Percentiles rank a stretch among this genome's conserved stretches.
These are phyloP conservation scores for Rhizophagus sp. DNA, from an alignment of 192 early-diverging fungal species.

Conservation along the genomic window DNA sequence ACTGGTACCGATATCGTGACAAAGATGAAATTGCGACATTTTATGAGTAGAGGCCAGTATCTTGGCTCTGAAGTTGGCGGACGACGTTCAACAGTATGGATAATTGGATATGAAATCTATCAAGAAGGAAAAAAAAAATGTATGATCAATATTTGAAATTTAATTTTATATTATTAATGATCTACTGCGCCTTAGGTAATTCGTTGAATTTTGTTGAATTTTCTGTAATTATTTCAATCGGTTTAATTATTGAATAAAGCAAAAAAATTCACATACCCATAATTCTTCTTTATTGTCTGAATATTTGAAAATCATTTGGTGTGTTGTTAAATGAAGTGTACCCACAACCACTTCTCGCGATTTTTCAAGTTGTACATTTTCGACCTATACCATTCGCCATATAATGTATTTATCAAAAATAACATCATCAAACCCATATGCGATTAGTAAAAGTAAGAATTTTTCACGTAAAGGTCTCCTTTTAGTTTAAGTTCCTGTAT, in stretches of 20 bases:
- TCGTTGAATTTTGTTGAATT: no score
- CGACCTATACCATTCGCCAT: conserved; percentile 34
- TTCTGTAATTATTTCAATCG: no score
- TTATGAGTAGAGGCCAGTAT: conserved; percentile 57
- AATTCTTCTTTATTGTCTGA: conserved; percentile 53
- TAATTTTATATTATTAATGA: no score
- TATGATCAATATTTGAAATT: background rate
- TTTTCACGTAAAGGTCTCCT: background rate
- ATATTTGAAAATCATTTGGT: conserved; percentile 73
- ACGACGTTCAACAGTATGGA: conserved; percentile 79
- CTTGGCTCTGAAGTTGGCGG: conserved; percentile 45
- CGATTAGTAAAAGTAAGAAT: background rate
- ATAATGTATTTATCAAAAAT: background rate
- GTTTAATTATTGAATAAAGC: background rate
- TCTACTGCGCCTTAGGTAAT: background rate
- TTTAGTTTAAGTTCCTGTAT: background rate
- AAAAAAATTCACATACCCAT: conserved; percentile 53
- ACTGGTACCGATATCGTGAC: conserved; percentile 66
- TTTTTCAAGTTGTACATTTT: conserved; percentile 49
- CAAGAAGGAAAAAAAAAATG: no score
- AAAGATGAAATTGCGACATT: conserved; percentile 82
- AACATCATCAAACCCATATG: background rate
- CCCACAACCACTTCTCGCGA: conserved; percentile 38
- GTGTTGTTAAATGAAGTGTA: conserved; percentile 72
- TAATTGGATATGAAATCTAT: conserved; percentile 81